Conservation (phyloP, 2,329 filamentous ascomycete species). For the Aspergillus ibericus region DNA sequence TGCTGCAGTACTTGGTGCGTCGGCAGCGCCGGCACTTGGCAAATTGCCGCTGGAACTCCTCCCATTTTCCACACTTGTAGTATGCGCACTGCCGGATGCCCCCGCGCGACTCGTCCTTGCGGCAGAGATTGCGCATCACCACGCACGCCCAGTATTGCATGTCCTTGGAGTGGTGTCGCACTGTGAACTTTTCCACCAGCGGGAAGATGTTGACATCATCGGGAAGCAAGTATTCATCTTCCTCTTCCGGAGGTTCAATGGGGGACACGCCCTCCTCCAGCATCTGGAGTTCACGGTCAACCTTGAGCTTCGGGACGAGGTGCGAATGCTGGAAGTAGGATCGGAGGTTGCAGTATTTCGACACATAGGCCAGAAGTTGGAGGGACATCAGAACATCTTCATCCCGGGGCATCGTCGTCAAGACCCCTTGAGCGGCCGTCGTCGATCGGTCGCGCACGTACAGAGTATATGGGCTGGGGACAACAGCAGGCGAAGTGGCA, state of each 20-base stretch:
- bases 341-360: conserved; percentile 95
- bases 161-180: conserved; percentile 88
- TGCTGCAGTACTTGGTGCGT: conserved; percentile 98
- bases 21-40: conserved; percentile 96
- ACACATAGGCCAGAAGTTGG: conserved; percentile 94
- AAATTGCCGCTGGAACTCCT: conserved; percentile 93
- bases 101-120: conserved; percentile 91
- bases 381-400: conserved; percentile 98
- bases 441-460: conserved; percentile 76
- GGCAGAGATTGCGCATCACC: conserved; percentile 97
- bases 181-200: conserved; percentile 95
- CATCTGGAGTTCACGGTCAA: conserved; percentile 78
- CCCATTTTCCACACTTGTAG: conserved; percentile 98
- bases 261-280: conserved; percentile 66
- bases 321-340: conserved; percentile 96
- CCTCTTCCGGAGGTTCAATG: conserved; percentile 54
- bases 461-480: conserved; percentile 70
- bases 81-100: conserved; percentile 97
- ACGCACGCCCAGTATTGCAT: conserved; percentile 99
- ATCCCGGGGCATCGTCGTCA: conserved; percentile 91
- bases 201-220: conserved; percentile 99
- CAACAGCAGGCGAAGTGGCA: conserved; percentile 70
- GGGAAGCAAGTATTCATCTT: conserved; percentile 85
- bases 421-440: conserved; percentile 67
- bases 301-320: conserved; percentile 85